Evolutionary conservation across 768 basidiomycete genomes (phyloP).

Genomic region (Xanthoconium purpureum): DNA sequence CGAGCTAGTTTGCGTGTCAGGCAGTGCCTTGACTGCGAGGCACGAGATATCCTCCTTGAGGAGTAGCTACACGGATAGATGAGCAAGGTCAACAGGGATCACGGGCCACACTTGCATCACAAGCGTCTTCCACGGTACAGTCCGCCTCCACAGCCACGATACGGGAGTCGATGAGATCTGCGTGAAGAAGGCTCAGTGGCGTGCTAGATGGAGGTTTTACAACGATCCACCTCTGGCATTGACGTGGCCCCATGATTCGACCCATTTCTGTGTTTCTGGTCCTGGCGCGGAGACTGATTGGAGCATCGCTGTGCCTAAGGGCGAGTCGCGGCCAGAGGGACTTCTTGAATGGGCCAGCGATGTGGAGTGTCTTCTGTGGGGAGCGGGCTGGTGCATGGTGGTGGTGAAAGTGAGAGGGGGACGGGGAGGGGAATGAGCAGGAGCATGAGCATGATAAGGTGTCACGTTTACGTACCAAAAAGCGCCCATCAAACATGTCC

Average conservation of each 20-base stretch:
- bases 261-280: slow-evolving; percentile 50
- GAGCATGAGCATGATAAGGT: slow-evolving; percentile 14
- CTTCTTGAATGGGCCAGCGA: slow-evolving; percentile 14
- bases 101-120: slow-evolving; percentile 51
- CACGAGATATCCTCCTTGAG: slow-evolving; percentile 62
- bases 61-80: slow-evolving; percentile 43
- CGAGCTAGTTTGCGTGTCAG: slow-evolving; percentile 16
- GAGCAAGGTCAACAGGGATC: background rate
- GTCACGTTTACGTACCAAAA: slow-evolving; percentile 18
- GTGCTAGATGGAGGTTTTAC: background rate
- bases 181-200: background rate
- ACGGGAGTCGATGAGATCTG: slow-evolving; percentile 69
- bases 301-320: slow-evolving; percentile 3
- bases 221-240: slow-evolving; percentile 52
- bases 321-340: slow-evolving; percentile 17
- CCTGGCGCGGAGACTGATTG: slow-evolving; percentile 11
- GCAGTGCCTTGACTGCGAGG: slow-evolving; percentile 53
- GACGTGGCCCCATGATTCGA: slow-evolving; percentile 53
- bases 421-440: background rate
- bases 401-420: background rate
- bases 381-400: slow-evolving; percentile 17
- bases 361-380: slow-evolving; percentile 20
- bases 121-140: slow-evolving; percentile 77
- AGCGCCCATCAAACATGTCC: slow-evolving; percentile 15
- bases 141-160: slow-evolving; percentile 68